These are phyloP conservation scores for Hyaloperonospora arabidopsidis DNA, from an alignment of 352 stramenopile species.

Conservation along the genomic window DNA sequence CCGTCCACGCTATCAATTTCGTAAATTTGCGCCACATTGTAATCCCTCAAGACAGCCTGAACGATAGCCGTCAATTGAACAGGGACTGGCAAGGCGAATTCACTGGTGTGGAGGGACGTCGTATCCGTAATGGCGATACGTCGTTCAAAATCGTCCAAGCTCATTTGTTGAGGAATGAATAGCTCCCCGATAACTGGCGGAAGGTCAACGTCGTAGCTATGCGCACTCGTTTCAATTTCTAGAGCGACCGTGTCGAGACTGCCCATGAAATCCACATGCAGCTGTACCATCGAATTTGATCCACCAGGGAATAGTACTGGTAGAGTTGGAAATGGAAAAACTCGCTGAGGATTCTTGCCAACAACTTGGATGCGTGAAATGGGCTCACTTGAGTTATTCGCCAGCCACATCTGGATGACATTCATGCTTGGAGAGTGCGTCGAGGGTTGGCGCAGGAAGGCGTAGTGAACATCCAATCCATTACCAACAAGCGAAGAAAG, in stretches of 20 bases:
- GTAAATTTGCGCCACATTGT: conserved; percentile 64
- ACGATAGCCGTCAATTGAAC: conserved; percentile 46
- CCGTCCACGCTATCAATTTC: conserved; percentile 68
- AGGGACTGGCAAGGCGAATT: conserved; percentile 41
- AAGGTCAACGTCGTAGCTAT: conserved; percentile 52
- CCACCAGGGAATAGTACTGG: conserved; percentile 76
- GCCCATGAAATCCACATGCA: conserved; percentile 80
- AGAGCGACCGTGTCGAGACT: conserved; percentile 60
- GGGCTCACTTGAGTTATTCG: conserved; percentile 55
- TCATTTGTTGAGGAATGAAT: conserved; percentile 63
- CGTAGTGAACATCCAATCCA: conserved; percentile 58
- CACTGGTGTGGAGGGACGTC: conserved; percentile 47
- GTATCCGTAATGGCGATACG: conserved; percentile 52
- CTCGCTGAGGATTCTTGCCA: conserved; percentile 31
- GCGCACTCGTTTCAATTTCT: conserved; percentile 45
- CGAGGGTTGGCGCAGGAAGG: conserved; percentile 53
- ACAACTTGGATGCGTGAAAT: conserved; percentile 46
- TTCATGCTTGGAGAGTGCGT: conserved; percentile 60
- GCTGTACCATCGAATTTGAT: conserved; percentile 59
- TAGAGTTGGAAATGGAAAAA: conserved; percentile 78
- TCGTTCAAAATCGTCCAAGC: conserved; percentile 60
- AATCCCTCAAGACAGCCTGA: conserved; percentile 45
- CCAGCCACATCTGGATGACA: conserved; percentile 61
- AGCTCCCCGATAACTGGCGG: conserved; percentile 56
- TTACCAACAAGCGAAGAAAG: conserved; percentile 45